phyloP scores from a whole-genome alignment of 257 asterid species.

The Capsicum pubescens region DNA sequence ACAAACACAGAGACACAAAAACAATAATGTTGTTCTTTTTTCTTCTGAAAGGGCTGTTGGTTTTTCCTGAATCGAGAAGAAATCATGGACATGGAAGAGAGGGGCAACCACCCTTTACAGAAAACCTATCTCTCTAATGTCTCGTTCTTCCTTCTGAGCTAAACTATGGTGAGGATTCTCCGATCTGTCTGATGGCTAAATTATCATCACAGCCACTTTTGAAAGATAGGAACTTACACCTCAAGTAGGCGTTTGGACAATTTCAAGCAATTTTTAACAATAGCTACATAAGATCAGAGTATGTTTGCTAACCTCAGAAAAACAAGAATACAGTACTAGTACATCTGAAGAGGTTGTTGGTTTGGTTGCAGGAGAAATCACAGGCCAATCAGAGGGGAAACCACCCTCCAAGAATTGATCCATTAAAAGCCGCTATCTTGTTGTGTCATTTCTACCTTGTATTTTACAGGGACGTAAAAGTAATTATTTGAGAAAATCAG shows the following conservation, averaged over 20 bases:
- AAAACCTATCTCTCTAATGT: background rate
- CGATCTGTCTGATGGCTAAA: background rate
- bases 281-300: background rate
- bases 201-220: background rate
- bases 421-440: too few species aligned
- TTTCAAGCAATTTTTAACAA: background rate
- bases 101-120: slow-evolving; percentile 24
- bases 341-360: background rate
- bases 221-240: background rate
- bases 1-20: too few species aligned
- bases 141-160: background rate
- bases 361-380: background rate
- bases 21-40: background rate
- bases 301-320: background rate
- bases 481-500: background rate
- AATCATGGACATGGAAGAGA: background rate
- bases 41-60: slow-evolving; percentile 3
- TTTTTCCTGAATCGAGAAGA: background rate
- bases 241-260: slow-evolving; percentile 10
- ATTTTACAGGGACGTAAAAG: background rate
- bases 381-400: slow-evolving; percentile 16
- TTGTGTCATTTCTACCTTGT: too few species aligned
- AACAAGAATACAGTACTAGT: background rate
- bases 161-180: background rate
- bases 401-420: slow-evolving; percentile 19